Base-by-base conservation (phyloP, 129 eudicot species). In the Artemisia argyi region DNA sequence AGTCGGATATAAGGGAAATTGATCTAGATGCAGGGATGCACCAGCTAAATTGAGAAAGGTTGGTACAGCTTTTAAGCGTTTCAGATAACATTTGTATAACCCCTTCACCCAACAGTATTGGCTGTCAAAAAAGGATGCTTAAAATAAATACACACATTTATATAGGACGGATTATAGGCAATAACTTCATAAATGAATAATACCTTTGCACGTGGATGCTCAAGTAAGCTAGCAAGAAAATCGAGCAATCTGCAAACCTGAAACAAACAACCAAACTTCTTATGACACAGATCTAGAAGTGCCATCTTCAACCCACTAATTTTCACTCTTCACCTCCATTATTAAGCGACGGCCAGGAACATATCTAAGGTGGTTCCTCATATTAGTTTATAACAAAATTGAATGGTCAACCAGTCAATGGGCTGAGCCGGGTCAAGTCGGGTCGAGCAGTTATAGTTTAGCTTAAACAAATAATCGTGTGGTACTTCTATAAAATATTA, bases 161-260 rank as follows among this genome's bases (percentile, higher is more conserved):
- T 10, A 3, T 53, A 8, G 8, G 20, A 61, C 2, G 10, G 18
- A 7, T 16, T 17, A 28, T 44, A 63, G 56, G 57, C 11, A 28
- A 61, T n/a, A 63, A 66, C 24, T 61, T 17, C 13, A 52, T 24
- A 55, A 55, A 35, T 47, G 28, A 28, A 66, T 26, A 55, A 26
- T 18, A 90, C 99, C 97, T 94, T 90, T 19, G 94, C 96, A 75
- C 74, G 76, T 10, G 96, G 99, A 83, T 94, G 97, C 80, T 94
- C 99, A 61, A 90, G 75, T 60, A 94, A 74, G 72, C 84, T 65
- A 79, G 87, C 83, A 58, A 94, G 77, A 82, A 94, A 94, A 66
- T 83, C 91, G 8, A 94, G 91, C 61, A 87, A 72, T 81, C 81
- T 90, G 81, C 76, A 83, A 70, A 81, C 86, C 98, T 93, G 86